These are phyloP conservation scores for Cladosporium phlei DNA, from an alignment of 2,329 filamentous ascomycete species.

Conservation along the genomic window DNA sequence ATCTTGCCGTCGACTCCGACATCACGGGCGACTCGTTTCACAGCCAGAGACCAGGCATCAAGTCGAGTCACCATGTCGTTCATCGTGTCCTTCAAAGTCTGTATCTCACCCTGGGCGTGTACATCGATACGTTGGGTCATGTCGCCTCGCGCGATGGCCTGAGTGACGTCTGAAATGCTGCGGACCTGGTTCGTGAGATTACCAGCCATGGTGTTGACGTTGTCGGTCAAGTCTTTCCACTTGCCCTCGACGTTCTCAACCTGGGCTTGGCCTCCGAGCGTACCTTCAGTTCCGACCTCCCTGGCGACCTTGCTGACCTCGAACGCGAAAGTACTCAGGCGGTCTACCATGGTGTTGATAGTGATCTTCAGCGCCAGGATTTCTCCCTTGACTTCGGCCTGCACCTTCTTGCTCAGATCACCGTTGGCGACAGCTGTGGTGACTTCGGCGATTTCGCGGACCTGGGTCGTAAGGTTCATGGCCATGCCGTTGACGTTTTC, in stretches of 20 bases:
- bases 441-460: conserved; percentile 51
- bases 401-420: conserved; percentile 49
- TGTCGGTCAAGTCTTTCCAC: conserved; percentile 63
- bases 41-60: conserved; percentile 92
- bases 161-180: conserved; percentile 88
- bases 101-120: conserved; percentile 89
- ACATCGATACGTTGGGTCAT: conserved; percentile 96
- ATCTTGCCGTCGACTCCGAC: conserved; percentile 98
- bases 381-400: conserved; percentile 49
- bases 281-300: conserved; percentile 61
- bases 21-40: conserved; percentile 92
- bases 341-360: conserved; percentile 64
- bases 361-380: conserved; percentile 73
- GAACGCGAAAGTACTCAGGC: conserved; percentile 59
- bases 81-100: conserved; percentile 90
- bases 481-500: conserved; percentile 53
- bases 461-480: conserved; percentile 47
- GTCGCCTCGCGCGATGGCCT: conserved; percentile 91
- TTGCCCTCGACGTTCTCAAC: conserved; percentile 63
- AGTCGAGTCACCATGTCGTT: conserved; percentile 98
- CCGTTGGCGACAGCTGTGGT: conserved; percentile 50
- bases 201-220: conserved; percentile 64
- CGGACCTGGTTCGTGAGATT: conserved; percentile 67
- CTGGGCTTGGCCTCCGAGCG: conserved; percentile 59
- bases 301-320: conserved; percentile 63